Percentiles rank a stretch among this genome's conserved stretches.
phyloP scores from a whole-genome alignment of 768 basidiomycete genomes.

The Filobasidium wieringae region DNA sequence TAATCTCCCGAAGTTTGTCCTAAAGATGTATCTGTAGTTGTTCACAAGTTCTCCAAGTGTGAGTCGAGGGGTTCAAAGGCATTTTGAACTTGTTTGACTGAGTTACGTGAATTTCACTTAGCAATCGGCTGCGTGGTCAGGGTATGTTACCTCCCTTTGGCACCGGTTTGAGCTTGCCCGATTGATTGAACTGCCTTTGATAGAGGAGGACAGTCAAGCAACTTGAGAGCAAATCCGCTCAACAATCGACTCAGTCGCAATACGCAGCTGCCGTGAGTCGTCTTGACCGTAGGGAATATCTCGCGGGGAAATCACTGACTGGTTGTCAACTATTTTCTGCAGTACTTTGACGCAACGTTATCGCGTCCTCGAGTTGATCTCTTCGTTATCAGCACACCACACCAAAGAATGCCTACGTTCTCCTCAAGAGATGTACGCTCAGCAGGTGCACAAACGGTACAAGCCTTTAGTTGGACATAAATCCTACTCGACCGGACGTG shows the following conservation, averaged over 20 bases:
- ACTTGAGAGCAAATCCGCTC: background rate
- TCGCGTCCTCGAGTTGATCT: conserved; percentile 74
- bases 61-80: background rate
- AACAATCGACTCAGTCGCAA: background rate
- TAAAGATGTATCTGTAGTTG: background rate
- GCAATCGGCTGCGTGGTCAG: background rate
- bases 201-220: background rate
- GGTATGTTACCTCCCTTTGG: background rate
- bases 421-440: conserved; percentile 69
- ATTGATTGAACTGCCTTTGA: background rate
- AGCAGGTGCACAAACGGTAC: conserved; percentile 80
- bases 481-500: conserved; percentile 40
- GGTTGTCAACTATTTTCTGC: background rate
- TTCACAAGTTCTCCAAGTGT: background rate
- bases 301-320: background rate
- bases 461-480: conserved; percentile 67
- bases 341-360: conserved; percentile 59
- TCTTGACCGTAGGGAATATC: background rate
- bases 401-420: conserved; percentile 81
- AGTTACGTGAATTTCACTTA: background rate
- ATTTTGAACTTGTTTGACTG: background rate
- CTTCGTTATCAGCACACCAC: conserved; percentile 77
- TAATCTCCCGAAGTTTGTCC: background rate
- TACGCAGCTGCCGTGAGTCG: background rate
- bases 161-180: no score